Evolutionary conservation across 2,329 filamentous ascomycete species (phyloP).

Genomic region (Sporothrix sp.): DNA sequence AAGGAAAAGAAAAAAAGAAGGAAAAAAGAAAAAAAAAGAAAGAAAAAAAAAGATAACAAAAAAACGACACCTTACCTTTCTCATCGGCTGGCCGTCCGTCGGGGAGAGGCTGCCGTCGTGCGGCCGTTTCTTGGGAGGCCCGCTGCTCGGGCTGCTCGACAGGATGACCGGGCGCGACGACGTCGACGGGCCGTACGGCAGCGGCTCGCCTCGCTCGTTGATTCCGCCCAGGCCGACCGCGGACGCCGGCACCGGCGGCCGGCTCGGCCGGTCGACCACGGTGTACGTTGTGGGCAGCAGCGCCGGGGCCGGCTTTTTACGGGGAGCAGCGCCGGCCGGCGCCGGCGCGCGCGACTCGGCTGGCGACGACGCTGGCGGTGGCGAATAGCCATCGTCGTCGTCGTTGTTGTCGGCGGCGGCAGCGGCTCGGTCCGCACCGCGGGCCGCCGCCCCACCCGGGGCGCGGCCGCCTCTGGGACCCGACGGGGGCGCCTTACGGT

Average conservation of each 20-base stretch:
- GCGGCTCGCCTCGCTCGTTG: constrained; percentile 23
- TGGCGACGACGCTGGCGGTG: constrained; percentile 13
- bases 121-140: constrained; percentile 32
- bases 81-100: constrained; percentile 24
- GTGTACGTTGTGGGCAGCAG: constrained; percentile 15
- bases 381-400: constrained; percentile 14
- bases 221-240: constrained; percentile 20
- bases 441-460: too few relatives aligned
- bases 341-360: not conserved
- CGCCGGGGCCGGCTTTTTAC: constrained; percentile 16
- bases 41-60: not conserved
- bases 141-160: constrained; percentile 25
- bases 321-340: not conserved
- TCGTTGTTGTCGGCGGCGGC: not conserved
- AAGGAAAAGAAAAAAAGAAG: not conserved
- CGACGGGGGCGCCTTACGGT: constrained; percentile 1
- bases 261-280: constrained; percentile 11
- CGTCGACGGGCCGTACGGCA: constrained; percentile 16
- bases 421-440: too few relatives aligned
- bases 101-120: constrained; percentile 29
- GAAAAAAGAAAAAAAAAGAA: not conserved
- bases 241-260: constrained; percentile 6
- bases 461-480: not conserved
- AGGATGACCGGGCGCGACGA: constrained; percentile 28
- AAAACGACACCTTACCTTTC: constrained; percentile 31